phyloP scores from a whole-genome alignment of 768 basidiomycete genomes.

The Xerocomellus chrysenteron region DNA sequence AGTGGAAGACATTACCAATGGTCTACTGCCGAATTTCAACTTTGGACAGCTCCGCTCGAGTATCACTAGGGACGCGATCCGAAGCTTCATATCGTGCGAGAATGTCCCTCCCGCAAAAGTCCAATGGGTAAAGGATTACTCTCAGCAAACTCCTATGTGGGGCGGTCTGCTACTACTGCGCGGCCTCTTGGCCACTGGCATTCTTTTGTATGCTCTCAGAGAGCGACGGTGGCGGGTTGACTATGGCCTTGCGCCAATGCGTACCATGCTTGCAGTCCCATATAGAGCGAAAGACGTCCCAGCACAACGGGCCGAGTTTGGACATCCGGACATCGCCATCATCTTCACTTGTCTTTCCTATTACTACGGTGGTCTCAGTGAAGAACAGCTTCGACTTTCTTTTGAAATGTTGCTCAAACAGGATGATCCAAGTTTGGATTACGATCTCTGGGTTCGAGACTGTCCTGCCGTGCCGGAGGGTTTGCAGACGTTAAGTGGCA shows the following conservation, averaged over 20 bases:
- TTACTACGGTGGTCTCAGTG: conserved; percentile 35
- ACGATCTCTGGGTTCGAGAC: conserved; percentile 31
- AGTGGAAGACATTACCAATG: conserved; percentile 14
- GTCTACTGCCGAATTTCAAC: conserved; percentile 13
- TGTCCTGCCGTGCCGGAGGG: conserved; percentile 17
- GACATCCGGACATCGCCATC: conserved; percentile 36
- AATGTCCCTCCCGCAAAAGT: neutral
- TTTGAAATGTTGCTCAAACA: conserved; percentile 30
- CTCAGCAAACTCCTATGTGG: conserved; percentile 13
- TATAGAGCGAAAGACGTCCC: conserved; percentile 40
- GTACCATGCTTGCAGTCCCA: conserved; percentile 38
- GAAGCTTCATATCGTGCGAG: conserved; percentile 24
- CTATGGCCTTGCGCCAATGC: conserved; percentile 33
- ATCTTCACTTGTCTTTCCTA: conserved; percentile 36
- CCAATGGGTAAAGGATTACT: conserved; percentile 7
- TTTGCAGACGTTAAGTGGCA: conserved; percentile 13
- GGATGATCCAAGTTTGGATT: conserved; percentile 34
- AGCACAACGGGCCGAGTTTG: conserved; percentile 36
- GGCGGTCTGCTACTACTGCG: conserved; percentile 32
- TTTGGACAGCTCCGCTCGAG: conserved; percentile 10
- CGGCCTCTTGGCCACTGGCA: conserved; percentile 33
- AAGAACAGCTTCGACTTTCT: conserved; percentile 27
- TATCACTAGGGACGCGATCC: conserved; percentile 8
- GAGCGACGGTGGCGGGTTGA: conserved; percentile 42
- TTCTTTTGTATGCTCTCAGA: conserved; percentile 31